Base-by-base conservation (phyloP, 345 rosid genomes). In the Aegle marmelos region DNA sequence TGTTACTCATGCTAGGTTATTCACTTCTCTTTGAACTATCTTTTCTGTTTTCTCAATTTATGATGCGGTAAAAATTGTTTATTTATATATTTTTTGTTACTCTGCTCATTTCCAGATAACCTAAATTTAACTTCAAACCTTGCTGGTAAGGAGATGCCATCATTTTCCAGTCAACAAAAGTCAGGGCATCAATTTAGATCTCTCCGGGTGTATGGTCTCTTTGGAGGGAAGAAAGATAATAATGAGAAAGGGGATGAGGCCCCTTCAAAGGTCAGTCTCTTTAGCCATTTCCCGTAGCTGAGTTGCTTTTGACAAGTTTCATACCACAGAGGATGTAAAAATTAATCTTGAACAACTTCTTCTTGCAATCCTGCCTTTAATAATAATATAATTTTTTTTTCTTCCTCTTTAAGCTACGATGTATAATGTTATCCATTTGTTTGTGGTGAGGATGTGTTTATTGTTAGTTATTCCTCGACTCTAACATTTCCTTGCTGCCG, bases 141-240 rank as follows among this genome's bases (percentile, higher is more conserved):
- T 54, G 74, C 76, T 78, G 85, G 87, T 37, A 82, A 79, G 87
- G 89, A 79, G 82, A 81, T 73, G 25, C 11, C 84, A 48, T 82
- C 81, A 30, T 82, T 76, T 81, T 63, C 88, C 6, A 69, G 64
- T 73, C 78, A 59, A 28, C 83, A 74, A 81, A 85, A 79, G 56
- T 53, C 77, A 68, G 78, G 78, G 69, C 75, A 14, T 6, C 7
- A 48, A 50, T 72, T 72, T 61, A 79, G 86, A 80, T 74, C 88
- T 76, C 80, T 91, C 60, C 86, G 84, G 54, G 89, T 92, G 36
- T 68, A 84, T 85, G 91, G 88, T 72, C 78, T 91, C 16, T 94
- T 94, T 78, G 98, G 98, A 78, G 97, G 96, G 33, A 91, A 91
- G 54, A 92, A 90, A 84, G 93, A 94, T 7, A 87, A 86, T 65